Evolutionary conservation across 2,329 filamentous ascomycete genomes (phyloP).

Genomic region (Alternaria tenuissima): DNA sequence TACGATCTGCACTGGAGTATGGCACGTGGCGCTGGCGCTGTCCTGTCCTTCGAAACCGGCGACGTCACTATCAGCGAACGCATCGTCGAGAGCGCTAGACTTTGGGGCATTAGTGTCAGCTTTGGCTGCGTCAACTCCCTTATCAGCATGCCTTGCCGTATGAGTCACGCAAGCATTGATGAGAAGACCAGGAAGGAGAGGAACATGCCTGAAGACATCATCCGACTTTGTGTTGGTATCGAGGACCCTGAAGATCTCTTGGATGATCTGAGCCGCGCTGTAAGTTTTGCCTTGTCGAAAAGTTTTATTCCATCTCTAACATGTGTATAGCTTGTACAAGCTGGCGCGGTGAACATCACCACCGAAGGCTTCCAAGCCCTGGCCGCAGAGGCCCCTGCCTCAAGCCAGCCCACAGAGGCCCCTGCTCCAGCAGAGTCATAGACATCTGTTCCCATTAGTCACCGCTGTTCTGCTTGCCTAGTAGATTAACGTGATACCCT

Average conservation of each 20-base stretch:
- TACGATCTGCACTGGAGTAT: conserved; percentile 97
- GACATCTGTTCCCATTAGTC: conserved; percentile 28
- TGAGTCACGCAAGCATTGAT: conserved; percentile 99
- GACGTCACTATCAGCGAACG: conserved; percentile 83
- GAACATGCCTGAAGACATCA: conserved; percentile 95
- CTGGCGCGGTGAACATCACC: conserved; percentile 87
- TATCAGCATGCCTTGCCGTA: conserved; percentile 99
- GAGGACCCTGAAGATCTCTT: conserved; percentile 92
- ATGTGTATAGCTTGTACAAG: conserved; percentile 75
- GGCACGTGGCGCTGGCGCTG: conserved; percentile 91
- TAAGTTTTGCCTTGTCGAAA: conserved; percentile 62
- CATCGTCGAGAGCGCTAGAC: conserved; percentile 89
- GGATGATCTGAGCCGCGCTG: conserved; percentile 88
- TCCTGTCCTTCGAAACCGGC: conserved; percentile 95
- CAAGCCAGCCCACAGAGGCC: conserved; percentile 10
- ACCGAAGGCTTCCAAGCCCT: conserved; percentile 80
- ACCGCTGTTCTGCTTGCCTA: conserved; percentile 42
- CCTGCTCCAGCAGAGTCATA: conserved; percentile 25
- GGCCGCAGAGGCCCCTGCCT: conserved; percentile 17
- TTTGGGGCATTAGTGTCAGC: conserved; percentile 96
- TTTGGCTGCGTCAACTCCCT: conserved; percentile 98
- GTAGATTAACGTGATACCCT: conserved; percentile 48
- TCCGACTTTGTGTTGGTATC: conserved; percentile 93
- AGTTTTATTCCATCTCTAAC: conserved; percentile 19
- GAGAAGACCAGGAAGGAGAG: conserved; percentile 77